Conservation (phyloP, 108 stramenopile species). For the Skeletonema grethae region DNA sequence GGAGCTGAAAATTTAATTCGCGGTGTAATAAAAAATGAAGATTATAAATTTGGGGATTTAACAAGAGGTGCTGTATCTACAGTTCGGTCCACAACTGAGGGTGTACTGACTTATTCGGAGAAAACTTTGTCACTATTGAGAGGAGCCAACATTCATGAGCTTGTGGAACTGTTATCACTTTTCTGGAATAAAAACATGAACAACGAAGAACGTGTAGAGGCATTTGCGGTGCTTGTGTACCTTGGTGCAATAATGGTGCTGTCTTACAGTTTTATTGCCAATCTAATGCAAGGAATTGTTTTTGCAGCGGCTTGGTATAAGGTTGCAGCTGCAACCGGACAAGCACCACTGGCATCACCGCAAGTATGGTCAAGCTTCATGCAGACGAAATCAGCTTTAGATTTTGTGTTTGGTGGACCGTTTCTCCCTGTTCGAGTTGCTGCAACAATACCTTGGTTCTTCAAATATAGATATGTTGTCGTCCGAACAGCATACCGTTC, state of each 20-base stretch:
- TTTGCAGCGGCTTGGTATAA: conserved; percentile 46
- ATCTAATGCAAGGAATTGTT: conserved; percentile 42
- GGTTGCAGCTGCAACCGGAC: conserved; percentile 21
- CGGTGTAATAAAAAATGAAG: background rate
- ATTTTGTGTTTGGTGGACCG: conserved; percentile 50
- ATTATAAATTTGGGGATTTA: conserved; percentile 10
- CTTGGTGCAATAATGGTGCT: conserved; percentile 43
- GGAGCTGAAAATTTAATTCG: background rate
- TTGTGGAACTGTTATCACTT: conserved; percentile 31
- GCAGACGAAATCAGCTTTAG: conserved; percentile 23
- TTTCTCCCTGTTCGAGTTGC: conserved; percentile 42
- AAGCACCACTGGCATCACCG: conserved; percentile 23
- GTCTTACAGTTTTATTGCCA: conserved; percentile 46
- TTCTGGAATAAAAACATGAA: conserved; percentile 49
- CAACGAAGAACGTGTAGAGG: conserved; percentile 24
- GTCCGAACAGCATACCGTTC: conserved; percentile 16
- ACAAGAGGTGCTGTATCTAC: conserved; percentile 20
- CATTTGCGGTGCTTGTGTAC: conserved; percentile 36
- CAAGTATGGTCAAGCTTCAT: conserved; percentile 31
- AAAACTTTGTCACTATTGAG: conserved; percentile 37
- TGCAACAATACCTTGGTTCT: conserved; percentile 50
- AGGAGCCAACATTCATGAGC: conserved; percentile 42
- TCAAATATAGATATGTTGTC: conserved; percentile 42
- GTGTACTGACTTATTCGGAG: conserved; percentile 42
- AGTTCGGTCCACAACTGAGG: conserved; percentile 19